Percentiles rank a stretch among this genome's conserved stretches.
These are phyloP conservation scores for Cryptomeria japonica DNA, from an alignment of 75 land plant genomes.

Conservation along the genomic window DNA sequence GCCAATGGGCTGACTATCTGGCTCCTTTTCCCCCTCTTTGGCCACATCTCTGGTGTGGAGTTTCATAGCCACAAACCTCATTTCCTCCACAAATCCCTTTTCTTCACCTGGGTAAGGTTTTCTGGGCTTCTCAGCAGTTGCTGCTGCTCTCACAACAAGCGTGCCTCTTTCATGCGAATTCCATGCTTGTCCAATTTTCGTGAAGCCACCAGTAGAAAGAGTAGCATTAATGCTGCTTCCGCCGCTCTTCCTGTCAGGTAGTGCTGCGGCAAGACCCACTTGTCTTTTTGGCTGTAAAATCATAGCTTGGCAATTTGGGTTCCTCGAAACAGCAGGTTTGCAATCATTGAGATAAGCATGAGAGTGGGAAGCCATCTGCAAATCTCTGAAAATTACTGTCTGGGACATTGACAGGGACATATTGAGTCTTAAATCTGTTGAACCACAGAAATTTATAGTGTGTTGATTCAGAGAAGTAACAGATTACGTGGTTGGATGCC, in stretches of 20 bases:
- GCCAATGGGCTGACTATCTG: constrained; percentile 52
- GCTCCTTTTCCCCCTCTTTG: constrained; percentile 84
- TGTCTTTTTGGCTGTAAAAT: background rate
- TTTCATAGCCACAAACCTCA: constrained; percentile 95
- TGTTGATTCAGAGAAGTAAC: background rate
- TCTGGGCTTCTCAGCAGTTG: constrained; percentile 55
- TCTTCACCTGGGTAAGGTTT: constrained; percentile 62
- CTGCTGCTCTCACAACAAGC: constrained; percentile 17
- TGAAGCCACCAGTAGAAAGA: background rate
- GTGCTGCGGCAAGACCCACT: background rate
- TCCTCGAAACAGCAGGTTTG: background rate
- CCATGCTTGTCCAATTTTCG: background rate
- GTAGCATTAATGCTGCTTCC: background rate
- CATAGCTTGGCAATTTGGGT: background rate
- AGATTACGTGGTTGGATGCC: background rate
- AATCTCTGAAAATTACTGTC: background rate
- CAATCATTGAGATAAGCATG: background rate
- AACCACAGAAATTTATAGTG: background rate
- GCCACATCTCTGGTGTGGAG: constrained; percentile 89
- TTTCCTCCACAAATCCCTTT: constrained; percentile 95
- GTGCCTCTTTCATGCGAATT: background rate
- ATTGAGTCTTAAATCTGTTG: too few relatives aligned
- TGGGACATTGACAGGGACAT: background rate
- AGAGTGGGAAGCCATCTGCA: background rate
- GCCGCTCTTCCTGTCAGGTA: background rate